Conservation (phyloP, 345 rosid genomes). For the Populus tremula region DNA sequence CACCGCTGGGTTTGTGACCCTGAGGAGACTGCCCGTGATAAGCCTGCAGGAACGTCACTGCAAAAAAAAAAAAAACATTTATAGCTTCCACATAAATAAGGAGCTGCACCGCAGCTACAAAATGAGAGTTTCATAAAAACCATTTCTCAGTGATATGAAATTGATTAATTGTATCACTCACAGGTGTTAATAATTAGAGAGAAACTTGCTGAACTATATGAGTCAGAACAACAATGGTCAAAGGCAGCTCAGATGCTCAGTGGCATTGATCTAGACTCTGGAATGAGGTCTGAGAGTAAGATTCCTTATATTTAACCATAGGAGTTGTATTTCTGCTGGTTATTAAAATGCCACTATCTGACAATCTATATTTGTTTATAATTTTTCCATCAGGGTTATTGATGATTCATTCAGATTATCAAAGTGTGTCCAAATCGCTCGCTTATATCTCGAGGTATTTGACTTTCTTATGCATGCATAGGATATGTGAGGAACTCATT, state of each 20-base stretch:
- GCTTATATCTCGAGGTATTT: conserved; percentile 89
- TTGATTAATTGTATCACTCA: conserved; percentile 10
- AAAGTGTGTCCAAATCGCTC: conserved; percentile 95
- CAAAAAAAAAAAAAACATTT: no score
- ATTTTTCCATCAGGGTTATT: conserved; percentile 53
- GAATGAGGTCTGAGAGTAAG: conserved; percentile 69
- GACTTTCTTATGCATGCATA: conserved; percentile 1
- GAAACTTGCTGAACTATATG: conserved; percentile 90
- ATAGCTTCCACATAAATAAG: no score
- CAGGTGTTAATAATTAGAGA: conserved; percentile 87
- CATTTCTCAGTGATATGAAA: neutral
- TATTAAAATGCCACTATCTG: neutral
- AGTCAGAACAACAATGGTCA: conserved; percentile 91
- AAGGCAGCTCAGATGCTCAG: conserved; percentile 98
- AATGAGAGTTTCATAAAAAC: no score
- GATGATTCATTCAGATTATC: conserved; percentile 84
- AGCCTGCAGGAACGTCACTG: no score
- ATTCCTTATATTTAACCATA: no score
- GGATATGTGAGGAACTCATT: neutral
- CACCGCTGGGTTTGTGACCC: no score
- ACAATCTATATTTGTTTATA: neutral
- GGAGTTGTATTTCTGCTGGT: neutral
- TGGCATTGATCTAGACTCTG: conserved; percentile 93
- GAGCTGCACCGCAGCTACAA: no score
- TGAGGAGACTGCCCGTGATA: no score